Conservation (phyloP, 768 basidiomycete genomes). For the Lactifluus subvellereus region DNA sequence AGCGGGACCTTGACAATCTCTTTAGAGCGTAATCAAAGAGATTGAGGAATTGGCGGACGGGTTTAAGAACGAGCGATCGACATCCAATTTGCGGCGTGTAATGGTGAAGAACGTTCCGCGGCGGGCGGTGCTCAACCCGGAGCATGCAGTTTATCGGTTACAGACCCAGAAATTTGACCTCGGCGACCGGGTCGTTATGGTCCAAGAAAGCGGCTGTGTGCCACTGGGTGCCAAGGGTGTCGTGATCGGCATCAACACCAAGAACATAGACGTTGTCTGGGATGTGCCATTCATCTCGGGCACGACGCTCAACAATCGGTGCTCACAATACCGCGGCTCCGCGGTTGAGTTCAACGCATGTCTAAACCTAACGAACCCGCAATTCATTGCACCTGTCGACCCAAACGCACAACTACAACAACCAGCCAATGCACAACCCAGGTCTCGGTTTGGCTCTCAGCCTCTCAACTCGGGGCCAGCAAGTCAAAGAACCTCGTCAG, state of each 20-base stretch:
- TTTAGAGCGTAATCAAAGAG: slow-evolving; percentile 67
- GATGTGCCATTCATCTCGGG: slow-evolving; percentile 96
- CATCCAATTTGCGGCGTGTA: slow-evolving; percentile 74
- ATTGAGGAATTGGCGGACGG: slow-evolving; percentile 74
- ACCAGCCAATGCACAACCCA: slow-evolving; percentile 47
- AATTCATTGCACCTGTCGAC: slow-evolving; percentile 75
- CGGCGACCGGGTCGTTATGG: slow-evolving; percentile 94
- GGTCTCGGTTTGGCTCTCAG: slow-evolving; percentile 61
- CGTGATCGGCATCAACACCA: slow-evolving; percentile 81
- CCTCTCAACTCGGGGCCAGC: slow-evolving; percentile 51
- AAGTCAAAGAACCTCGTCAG: slow-evolving; percentile 51
- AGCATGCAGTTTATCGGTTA: slow-evolving; percentile 82
- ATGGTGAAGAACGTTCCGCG: slow-evolving; percentile 92
- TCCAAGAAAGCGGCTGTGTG: slow-evolving; percentile 89
- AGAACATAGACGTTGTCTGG: slow-evolving; percentile 93
- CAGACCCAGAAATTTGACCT: slow-evolving; percentile 84
- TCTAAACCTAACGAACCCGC: slow-evolving; percentile 80
- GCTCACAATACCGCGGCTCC: slow-evolving; percentile 88
- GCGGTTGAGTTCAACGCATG: slow-evolving; percentile 84
- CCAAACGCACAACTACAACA: slow-evolving; percentile 45
- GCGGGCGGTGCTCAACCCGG: slow-evolving; percentile 88
- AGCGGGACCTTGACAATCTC: slow-evolving; percentile 1
- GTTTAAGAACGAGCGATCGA: slow-evolving; percentile 54
- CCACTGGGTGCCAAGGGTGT: slow-evolving; percentile 90
- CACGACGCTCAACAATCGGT: slow-evolving; percentile 80